Evolutionary conservation across 2,329 filamentous ascomycete species (phyloP), one percentile per base, ranked within the genome.

Genomic region (Aspergillus pseudoglaucus): DNA sequence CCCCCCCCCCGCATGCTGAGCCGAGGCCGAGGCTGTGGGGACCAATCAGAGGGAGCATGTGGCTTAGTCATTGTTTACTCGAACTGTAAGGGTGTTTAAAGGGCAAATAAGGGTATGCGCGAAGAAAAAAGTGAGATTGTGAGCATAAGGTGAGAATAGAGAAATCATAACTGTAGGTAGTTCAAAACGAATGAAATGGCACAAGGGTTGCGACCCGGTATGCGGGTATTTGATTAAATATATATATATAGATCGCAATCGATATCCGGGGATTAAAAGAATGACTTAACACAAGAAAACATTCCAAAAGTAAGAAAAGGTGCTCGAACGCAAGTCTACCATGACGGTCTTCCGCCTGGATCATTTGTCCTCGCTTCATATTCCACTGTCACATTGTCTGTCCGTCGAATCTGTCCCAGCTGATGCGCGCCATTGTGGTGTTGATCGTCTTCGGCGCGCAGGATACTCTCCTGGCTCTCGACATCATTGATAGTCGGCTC

Each of bases 381-480:
- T 39, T 53, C 47, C 0, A 58, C 45, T 17, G 35, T 47, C 20
- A 58, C 46, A 18, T 56, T 50, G 41, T 58, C 52, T 6, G 48
- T 56, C 14, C 54, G 50, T 17, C 45, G 50, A 12, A 58, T 58
- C 18, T 43, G 35, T 7, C 49, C 47, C 41, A 40, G 33, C 10
- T 46, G 44, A 35, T 51, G 52, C 6, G 20, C 23, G 23, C 33
- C 20, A n/a, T 38, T 22, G 4, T 5, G 6, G 22, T 14, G 15
- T 6, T 22, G 43, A 20, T 53, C 22, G 15, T 52, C 32, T 42
- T 57, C 45, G n/a, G 49, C n/a, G 22, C 44, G 47, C 40, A 61
- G 32, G n/a, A 60, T 59, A 40, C 45, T 58, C 33, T 59, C 55
- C 43, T 58, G 49, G 17, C 55, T 59, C 12, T 56, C 54, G 15